Percentiles rank a stretch among this genome's conserved stretches.
These are phyloP conservation scores for Nyctanthes arbortristis DNA, from an alignment of 257 asterid species.

Conservation along the genomic window DNA sequence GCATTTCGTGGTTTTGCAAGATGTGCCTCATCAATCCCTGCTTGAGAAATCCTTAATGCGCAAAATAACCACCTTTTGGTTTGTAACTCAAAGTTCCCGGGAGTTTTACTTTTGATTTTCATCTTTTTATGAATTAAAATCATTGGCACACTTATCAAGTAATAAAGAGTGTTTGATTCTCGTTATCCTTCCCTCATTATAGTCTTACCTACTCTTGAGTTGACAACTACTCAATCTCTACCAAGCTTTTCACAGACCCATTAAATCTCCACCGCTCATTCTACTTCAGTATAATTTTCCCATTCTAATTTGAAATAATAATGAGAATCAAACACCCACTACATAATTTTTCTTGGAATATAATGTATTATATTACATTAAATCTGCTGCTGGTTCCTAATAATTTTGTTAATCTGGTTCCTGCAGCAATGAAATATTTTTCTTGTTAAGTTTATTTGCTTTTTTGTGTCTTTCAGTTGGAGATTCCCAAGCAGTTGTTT, in stretches of 20 bases:
- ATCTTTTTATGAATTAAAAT: background rate
- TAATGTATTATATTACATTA: too few relatives aligned
- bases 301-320: too few relatives aligned
- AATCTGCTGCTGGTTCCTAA: background rate
- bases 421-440: conserved; percentile 11
- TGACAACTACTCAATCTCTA: too few relatives aligned
- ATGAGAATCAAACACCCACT: too few relatives aligned
- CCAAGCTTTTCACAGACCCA: too few relatives aligned
- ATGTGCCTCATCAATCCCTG: conserved; percentile 5
- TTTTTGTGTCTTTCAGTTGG: conserved; percentile 56
- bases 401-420: conserved; percentile 7
- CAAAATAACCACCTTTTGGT: background rate
- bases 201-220: too few relatives aligned
- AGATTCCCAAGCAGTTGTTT: conserved; percentile 88
- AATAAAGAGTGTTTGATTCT: too few relatives aligned
- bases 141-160: background rate
- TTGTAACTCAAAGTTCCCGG: background rate
- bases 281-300: too few relatives aligned
- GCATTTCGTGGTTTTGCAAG: background rate
- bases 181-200: too few relatives aligned
- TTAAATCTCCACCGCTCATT: too few relatives aligned
- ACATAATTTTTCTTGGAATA: too few relatives aligned
- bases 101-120: background rate
- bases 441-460: conserved; percentile 11
- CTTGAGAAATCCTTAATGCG: background rate